Conservation (phyloP, 805 yeast species). For the Trichomonascus vanleenenianus region DNA sequence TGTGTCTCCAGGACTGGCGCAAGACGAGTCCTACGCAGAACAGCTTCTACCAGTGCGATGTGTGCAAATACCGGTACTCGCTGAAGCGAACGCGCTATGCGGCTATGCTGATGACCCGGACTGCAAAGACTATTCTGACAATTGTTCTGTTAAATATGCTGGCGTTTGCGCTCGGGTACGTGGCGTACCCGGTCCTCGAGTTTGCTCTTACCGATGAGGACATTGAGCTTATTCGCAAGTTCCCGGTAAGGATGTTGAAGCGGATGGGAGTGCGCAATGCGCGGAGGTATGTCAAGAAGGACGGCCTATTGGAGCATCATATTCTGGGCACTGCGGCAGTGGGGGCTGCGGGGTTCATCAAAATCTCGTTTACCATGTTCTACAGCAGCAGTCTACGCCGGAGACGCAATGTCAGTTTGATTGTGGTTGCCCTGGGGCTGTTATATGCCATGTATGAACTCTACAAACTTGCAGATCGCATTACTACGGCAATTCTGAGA, state of each 20-base stretch:
- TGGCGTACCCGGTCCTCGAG: constrained; percentile 2
- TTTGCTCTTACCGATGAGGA: constrained; percentile 2
- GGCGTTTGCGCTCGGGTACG: constrained; percentile 1
- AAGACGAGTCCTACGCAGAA: not conserved
- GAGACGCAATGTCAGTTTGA: not conserved
- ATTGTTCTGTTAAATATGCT: not conserved
- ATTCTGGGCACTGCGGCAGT: constrained; percentile 2
- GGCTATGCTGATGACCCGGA: not conserved
- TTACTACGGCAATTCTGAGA: not conserved
- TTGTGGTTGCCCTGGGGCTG: constrained; percentile 1
- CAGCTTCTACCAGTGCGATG: constrained; percentile 1
- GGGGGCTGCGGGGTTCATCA: constrained; percentile 1
- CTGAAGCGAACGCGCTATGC: constrained; percentile 1
- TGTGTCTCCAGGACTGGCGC: constrained; percentile 4
- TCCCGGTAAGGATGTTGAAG: not conserved
- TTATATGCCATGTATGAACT: constrained; percentile 2
- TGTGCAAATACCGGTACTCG: constrained; percentile 1
- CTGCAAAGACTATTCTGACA: not conserved
- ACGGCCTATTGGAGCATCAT: constrained; percentile 2
- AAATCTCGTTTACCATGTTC: constrained; percentile 1
- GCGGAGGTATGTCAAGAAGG: not conserved
- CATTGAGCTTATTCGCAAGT: constrained; percentile 1
- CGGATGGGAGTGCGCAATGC: not conserved
- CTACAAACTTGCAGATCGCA: not conserved
- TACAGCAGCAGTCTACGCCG: not conserved